Base-by-base conservation (phyloP, 495 filamentous ascomycete genomes). In the Baudoinia panamericana region DNA sequence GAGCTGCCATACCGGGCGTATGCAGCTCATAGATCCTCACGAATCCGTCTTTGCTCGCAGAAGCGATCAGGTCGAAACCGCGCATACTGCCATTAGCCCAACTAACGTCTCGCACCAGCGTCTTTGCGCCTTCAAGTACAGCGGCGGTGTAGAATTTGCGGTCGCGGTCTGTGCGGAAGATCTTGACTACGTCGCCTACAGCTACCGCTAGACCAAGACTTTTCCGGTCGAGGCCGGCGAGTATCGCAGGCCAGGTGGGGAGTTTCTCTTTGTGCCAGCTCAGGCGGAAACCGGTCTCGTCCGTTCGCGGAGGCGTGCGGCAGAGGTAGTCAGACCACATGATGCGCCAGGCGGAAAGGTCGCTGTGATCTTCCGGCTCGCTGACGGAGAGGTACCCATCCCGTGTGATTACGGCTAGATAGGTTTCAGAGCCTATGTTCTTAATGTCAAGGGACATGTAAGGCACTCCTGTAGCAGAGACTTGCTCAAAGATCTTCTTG, bases 21-120 rank as follows among this genome's bases (percentile, higher is more conserved):
- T 74, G 71, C 0, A 99, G 62, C 54, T 85, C 72, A 50, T 86
- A 94, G 4, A 96, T 76, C 18, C 92, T 72, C 31, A 96, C 70
- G 45, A 73, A 75, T 3, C 90, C 87, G 55, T 99, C 90, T 56
- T 87, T 86, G 54, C 83, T 84, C 1, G 84, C 88, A 22, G 87
- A 92, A 5, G 90, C 92, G 48, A 96, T 70, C 38, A 93, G 66
- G 56, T 99, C 88, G 53, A 80, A 85, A 1, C 86, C 86, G 22
- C 86, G 61, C 27, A 82, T 78, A 50, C 84, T 85, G 12, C 84
- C 84, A 36, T 81, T 80, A 6, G 90, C 86, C 90, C 90, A 99
- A 6, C 83, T 76, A 4, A 95, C 77, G 53, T 93, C 87, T 37
- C 87, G 69, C n/a, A 99, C 80, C 28, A 96, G 63, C 0, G 76